phyloP scores from a whole-genome alignment of 2,329 filamentous ascomycete species.

The Mollisia scopiformis region DNA sequence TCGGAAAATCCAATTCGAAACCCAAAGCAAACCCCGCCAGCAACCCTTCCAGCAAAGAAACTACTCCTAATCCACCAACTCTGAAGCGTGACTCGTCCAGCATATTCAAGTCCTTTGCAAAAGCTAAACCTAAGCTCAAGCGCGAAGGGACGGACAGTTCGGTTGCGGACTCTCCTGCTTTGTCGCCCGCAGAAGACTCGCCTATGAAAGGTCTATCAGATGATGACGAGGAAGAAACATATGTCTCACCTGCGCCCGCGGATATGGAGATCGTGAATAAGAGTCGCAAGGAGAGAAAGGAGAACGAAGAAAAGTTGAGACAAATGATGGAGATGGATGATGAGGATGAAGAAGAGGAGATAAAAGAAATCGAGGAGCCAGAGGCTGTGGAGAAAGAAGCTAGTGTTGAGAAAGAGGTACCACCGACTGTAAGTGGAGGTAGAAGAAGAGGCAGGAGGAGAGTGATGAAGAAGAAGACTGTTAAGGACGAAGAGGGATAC shows the following conservation, averaged over 20 bases:
- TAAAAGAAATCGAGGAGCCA: conserved; percentile 18
- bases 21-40: conserved; percentile 22
- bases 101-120: conserved; percentile 82
- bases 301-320: conserved; percentile 66
- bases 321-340: conserved; percentile 79
- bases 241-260: conserved; percentile 47
- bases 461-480: conserved; percentile 85
- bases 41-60: conserved; percentile 30
- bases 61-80: conserved; percentile 31
- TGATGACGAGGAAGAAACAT: conserved; percentile 55
- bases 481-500: conserved; percentile 88
- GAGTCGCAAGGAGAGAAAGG: conserved; percentile 52
- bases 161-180: conserved; percentile 33
- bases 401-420: conserved; percentile 34
- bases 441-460: conserved; percentile 76
- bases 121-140: conserved; percentile 61
- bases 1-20: conserved; percentile 39
- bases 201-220: conserved; percentile 55
- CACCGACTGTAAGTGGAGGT: conserved; percentile 53
- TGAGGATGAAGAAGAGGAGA: conserved; percentile 52
- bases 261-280: conserved; percentile 34
- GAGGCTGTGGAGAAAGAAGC: conserved; percentile 36
- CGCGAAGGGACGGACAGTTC: conserved; percentile 43
- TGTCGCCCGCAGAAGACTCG: conserved; percentile 51
- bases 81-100: conserved; percentile 64